Evolutionary conservation across 1,139 yeast species (phyloP).

Genomic region (Waltiozyma sp.): DNA sequence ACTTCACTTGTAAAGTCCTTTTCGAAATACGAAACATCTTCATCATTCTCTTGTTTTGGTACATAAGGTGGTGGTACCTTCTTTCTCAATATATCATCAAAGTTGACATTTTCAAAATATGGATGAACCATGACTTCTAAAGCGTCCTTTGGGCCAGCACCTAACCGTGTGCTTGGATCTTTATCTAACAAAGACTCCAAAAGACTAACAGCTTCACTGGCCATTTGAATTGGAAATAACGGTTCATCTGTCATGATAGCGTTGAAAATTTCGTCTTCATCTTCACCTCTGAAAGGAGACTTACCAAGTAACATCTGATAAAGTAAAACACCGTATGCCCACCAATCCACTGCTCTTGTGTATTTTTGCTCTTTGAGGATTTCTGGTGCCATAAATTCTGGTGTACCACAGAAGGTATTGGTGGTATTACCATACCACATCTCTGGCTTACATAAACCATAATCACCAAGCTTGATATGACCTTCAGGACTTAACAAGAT

Average conservation of each 20-base stretch:
- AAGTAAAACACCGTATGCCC: slow-evolving; percentile 96
- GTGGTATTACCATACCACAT: slow-evolving; percentile 92
- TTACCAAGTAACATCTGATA: slow-evolving; percentile 95
- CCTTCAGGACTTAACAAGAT: slow-evolving; percentile 82
- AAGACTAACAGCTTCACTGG: slow-evolving; percentile 90
- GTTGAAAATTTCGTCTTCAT: slow-evolving; percentile 95
- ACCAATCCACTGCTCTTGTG: slow-evolving; percentile 96
- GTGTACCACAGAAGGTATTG: slow-evolving; percentile 96
- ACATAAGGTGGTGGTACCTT: slow-evolving; percentile 77
- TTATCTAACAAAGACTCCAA: slow-evolving; percentile 83
- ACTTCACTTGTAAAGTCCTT: slow-evolving; percentile 91
- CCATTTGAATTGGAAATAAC: slow-evolving; percentile 95
- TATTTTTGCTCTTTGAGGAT: slow-evolving; percentile 86
- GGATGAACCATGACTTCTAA: slow-evolving; percentile 91
- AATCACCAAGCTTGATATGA: slow-evolving; percentile 95
- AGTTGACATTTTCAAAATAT: slow-evolving; percentile 80
- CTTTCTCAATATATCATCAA: slow-evolving; percentile 71
- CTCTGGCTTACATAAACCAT: slow-evolving; percentile 91
- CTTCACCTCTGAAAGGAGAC: slow-evolving; percentile 96
- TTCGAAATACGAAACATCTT: slow-evolving; percentile 89
- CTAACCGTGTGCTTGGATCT: slow-evolving; percentile 76
- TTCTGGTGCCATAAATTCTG: slow-evolving; percentile 99
- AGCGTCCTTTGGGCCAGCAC: slow-evolving; percentile 83
- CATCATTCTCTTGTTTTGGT: slow-evolving; percentile 74
- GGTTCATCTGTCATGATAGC: slow-evolving; percentile 98